Conservation (phyloP, 352 stramenopile species). For the Phytophthora fragariaefolia region DNA sequence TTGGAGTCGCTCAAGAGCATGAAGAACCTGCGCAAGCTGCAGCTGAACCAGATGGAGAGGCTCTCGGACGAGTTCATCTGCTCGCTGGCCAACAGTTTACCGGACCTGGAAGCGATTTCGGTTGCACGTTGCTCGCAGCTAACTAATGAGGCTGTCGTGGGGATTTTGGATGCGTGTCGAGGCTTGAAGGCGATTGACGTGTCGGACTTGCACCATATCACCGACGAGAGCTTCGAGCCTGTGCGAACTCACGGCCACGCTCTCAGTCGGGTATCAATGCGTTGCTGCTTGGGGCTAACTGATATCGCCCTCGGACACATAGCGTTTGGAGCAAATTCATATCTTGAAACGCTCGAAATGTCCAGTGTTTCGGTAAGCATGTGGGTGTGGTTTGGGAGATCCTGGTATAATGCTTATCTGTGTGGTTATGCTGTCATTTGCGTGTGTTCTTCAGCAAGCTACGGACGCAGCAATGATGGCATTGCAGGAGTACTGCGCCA, state of each 20-base stretch:
- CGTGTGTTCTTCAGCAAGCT: slow-evolving; percentile 44
- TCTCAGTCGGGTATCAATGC: slow-evolving; percentile 61
- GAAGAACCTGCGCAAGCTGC: slow-evolving; percentile 65
- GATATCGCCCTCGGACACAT: slow-evolving; percentile 68
- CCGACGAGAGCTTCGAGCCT: slow-evolving; percentile 67
- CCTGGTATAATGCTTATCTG: background rate
- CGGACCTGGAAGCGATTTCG: slow-evolving; percentile 69
- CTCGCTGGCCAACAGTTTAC: slow-evolving; percentile 52
- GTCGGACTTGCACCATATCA: slow-evolving; percentile 75
- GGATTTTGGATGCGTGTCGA: slow-evolving; percentile 64
- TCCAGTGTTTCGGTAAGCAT: slow-evolving; percentile 75
- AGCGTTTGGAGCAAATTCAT: slow-evolving; percentile 58
- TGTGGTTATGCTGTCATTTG: slow-evolving; percentile 3
- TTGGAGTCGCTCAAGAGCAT: slow-evolving; percentile 70
- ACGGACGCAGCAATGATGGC: slow-evolving; percentile 59
- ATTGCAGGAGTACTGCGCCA: slow-evolving; percentile 58
- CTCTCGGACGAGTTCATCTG: slow-evolving; percentile 68
- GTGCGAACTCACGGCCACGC: slow-evolving; percentile 62
- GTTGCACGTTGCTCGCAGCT: slow-evolving; percentile 77
- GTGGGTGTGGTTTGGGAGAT: background rate
- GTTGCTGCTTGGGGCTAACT: slow-evolving; percentile 65
- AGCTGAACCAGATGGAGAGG: slow-evolving; percentile 82
- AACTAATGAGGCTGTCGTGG: slow-evolving; percentile 51
- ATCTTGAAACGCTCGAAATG: slow-evolving; percentile 71
- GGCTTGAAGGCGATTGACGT: slow-evolving; percentile 66